Percentiles rank a stretch among this genome's conserved stretches.
These are phyloP conservation scores for Exophiala spinifera DNA, from an alignment of 2,329 filamentous ascomycete species.

Conservation along the genomic window DNA sequence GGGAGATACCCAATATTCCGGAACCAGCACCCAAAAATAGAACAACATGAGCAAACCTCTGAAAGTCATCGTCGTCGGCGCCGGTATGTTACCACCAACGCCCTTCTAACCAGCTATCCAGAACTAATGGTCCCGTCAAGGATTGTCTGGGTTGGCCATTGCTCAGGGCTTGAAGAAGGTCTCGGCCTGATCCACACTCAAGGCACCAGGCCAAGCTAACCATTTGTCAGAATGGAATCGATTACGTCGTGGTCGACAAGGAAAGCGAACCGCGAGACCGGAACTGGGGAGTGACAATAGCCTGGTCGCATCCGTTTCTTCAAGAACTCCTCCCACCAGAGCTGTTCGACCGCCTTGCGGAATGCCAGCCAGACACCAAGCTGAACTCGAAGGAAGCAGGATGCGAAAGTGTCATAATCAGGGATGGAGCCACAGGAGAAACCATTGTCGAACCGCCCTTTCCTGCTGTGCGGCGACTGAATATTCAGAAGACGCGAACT, in stretches of 20 bases:
- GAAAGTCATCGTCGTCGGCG: conserved; percentile 15
- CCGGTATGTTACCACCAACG: conserved; percentile 5
- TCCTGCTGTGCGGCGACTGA: conserved; percentile 35
- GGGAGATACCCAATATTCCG: background rate
- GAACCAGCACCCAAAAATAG: background rate
- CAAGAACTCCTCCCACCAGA: conserved; percentile 35
- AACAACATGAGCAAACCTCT: conserved; percentile 11
- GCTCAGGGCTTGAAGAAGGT: conserved; percentile 23
- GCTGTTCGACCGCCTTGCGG: conserved; percentile 32
- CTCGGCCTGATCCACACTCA: background rate
- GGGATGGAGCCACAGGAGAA: conserved; percentile 21
- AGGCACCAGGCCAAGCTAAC: no score
- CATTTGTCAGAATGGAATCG: conserved; percentile 19
- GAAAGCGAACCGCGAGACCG: conserved; percentile 22
- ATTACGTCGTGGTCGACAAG: conserved; percentile 22
- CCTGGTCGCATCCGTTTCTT: conserved; percentile 40
- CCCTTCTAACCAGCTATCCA: background rate
- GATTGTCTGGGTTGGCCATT: conserved; percentile 22
- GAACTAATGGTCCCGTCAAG: conserved; percentile 5
- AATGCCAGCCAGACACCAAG: conserved; percentile 38
- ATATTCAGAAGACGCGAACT: conserved; percentile 38
- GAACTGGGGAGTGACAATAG: conserved; percentile 26
- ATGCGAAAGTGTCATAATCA: conserved; percentile 23
- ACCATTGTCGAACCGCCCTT: conserved; percentile 33
- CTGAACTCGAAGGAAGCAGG: conserved; percentile 25